These are phyloP conservation scores for Boletus tomentosulus DNA, from an alignment of 768 basidiomycete species.

Conservation along the genomic window DNA sequence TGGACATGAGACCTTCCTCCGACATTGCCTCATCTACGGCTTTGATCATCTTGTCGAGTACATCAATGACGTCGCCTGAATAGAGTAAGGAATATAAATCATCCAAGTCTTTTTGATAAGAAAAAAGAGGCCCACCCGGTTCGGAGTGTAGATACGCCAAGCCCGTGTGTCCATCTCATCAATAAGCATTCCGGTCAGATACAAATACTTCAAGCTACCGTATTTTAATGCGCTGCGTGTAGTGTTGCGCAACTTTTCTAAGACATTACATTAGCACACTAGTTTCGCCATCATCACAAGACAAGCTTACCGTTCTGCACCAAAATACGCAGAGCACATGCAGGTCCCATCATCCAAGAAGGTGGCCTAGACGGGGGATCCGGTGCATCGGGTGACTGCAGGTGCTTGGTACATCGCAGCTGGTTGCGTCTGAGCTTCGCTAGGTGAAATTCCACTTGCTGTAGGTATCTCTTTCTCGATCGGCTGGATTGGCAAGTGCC, in stretches of 20 bases:
- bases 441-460: not conserved
- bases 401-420: not conserved
- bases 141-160: not conserved
- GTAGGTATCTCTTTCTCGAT: too few relatives aligned
- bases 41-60: not conserved
- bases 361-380: not conserved
- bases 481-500: not conserved
- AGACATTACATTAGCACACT: not conserved
- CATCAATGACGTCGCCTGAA: not conserved
- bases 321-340: conserved; percentile 5
- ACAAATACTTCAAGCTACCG: not conserved
- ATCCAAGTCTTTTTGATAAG: not conserved
- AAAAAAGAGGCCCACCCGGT: not conserved
- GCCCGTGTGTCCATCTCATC: not conserved
- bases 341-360: conserved; percentile 5
- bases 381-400: not conserved
- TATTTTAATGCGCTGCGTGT: conserved; percentile 1
- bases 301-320: conserved; percentile 1
- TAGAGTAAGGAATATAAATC: not conserved
- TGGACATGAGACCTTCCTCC: conserved; percentile 15
- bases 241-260: not conserved
- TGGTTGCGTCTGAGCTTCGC: not conserved
- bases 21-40: not conserved
- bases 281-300: not conserved
- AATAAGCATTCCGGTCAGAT: not conserved